Conservation (phyloP, 2,329 filamentous ascomycete genomes). For the Apiospora hydei region DNA sequence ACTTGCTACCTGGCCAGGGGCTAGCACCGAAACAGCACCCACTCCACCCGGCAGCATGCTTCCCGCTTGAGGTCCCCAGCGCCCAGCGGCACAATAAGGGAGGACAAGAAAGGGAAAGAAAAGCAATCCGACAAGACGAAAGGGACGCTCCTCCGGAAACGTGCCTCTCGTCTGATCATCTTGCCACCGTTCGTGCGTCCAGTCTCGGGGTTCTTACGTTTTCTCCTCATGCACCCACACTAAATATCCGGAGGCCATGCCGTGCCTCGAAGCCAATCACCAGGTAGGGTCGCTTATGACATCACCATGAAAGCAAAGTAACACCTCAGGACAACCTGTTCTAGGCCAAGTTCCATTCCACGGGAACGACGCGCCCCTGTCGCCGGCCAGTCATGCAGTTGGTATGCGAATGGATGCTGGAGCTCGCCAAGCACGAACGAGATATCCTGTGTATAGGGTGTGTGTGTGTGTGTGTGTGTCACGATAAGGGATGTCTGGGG, state of each 20-base stretch:
- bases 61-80: no score
- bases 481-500: no score
- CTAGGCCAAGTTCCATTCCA: neutral
- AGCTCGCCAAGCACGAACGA: neutral
- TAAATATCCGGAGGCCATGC: neutral
- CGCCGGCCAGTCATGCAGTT: neutral
- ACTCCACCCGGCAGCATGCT: slow-evolving; percentile 5
- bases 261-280: neutral
- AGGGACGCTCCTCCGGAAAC: neutral
- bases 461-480: no score
- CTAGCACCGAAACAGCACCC: neutral
- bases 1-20: neutral
- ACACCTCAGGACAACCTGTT: neutral
- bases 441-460: neutral
- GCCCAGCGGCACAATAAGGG: neutral
- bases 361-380: neutral
- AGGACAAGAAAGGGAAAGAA: neutral
- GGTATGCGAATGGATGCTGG: neutral
- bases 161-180: neutral
- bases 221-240: neutral
- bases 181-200: neutral
- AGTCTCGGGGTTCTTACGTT: neutral
- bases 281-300: neutral
- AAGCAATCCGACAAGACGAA: neutral
- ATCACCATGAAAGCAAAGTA: neutral